Conservation (phyloP, 2,329 filamentous ascomycete species). For the Aspergillus fischeri region DNA sequence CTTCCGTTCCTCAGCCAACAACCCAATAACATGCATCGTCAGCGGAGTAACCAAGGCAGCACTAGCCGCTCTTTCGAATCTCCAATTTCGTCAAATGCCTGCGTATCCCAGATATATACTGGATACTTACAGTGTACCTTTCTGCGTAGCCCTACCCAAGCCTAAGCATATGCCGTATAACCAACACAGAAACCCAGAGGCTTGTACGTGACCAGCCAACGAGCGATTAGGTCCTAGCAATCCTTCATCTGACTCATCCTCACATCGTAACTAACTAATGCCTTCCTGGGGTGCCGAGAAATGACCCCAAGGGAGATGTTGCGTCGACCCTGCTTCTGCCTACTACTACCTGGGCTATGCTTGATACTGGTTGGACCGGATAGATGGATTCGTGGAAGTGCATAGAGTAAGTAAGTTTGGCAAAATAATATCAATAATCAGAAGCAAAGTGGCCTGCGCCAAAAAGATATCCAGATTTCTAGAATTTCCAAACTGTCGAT, state of each 20-base stretch:
- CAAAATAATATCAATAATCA: background rate
- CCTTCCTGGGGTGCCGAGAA: background rate
- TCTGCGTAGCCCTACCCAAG: background rate
- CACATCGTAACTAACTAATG: too few species aligned
- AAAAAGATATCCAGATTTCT: background rate
- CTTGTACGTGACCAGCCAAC: background rate
- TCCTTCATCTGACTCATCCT: background rate
- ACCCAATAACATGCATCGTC: background rate
- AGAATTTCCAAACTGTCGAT: background rate
- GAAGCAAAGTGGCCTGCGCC: background rate
- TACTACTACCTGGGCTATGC: background rate
- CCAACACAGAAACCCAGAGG: background rate
- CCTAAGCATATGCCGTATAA: background rate
- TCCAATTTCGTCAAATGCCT: background rate
- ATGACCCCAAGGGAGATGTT: background rate
- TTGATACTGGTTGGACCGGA: background rate
- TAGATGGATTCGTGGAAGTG: background rate
- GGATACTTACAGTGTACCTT: background rate
- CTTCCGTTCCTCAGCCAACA: background rate
- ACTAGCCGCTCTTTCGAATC: background rate
- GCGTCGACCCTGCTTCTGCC: background rate
- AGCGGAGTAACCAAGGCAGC: background rate
- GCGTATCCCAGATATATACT: background rate
- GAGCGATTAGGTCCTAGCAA: background rate
- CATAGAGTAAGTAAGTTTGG: background rate